Conservation (phyloP, 1,139 yeast species). For the Yamadazyma aaseri region DNA sequence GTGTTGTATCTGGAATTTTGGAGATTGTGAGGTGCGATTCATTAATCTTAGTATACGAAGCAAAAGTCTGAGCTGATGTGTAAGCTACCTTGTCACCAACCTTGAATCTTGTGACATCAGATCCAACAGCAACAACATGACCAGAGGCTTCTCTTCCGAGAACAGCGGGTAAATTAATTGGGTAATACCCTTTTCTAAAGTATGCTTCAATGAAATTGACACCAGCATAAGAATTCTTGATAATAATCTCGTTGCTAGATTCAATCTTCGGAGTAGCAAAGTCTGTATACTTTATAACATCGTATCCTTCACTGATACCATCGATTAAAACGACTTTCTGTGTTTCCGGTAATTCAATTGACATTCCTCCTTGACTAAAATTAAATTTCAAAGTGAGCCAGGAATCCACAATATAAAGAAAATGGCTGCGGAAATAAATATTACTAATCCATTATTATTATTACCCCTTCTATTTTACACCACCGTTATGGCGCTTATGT, state of each 20-base stretch:
- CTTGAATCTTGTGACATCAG: slow-evolving; percentile 49
- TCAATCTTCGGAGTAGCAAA: slow-evolving; percentile 57
- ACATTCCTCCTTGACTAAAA: no score
- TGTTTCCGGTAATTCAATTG: slow-evolving; percentile 56
- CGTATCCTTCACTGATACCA: slow-evolving; percentile 47
- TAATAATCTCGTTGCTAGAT: slow-evolving; percentile 53
- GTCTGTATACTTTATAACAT: slow-evolving; percentile 44
- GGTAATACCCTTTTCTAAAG: slow-evolving; percentile 76
- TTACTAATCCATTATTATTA: no score
- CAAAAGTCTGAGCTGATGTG: slow-evolving; percentile 52
- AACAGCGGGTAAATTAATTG: slow-evolving; percentile 54
- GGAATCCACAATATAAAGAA: no score
- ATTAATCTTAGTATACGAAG: slow-evolving; percentile 62
- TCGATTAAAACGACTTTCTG: slow-evolving; percentile 60
- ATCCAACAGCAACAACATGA: slow-evolving; percentile 65
- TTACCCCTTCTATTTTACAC: no score
- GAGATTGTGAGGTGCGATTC: slow-evolving; percentile 30
- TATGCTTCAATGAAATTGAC: slow-evolving; percentile 81
- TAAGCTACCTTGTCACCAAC: slow-evolving; percentile 78
- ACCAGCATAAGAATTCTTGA: slow-evolving; percentile 75
- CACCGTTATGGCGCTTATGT: no score
- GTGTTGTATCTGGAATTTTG: slow-evolving; percentile 48
- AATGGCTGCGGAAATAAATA: no score
- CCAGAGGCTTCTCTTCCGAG: slow-evolving; percentile 90
- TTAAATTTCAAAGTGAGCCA: no score